Evolutionary conservation across 2,329 filamentous ascomycete species (phyloP).

Genomic region (Alternaria solani): DNA sequence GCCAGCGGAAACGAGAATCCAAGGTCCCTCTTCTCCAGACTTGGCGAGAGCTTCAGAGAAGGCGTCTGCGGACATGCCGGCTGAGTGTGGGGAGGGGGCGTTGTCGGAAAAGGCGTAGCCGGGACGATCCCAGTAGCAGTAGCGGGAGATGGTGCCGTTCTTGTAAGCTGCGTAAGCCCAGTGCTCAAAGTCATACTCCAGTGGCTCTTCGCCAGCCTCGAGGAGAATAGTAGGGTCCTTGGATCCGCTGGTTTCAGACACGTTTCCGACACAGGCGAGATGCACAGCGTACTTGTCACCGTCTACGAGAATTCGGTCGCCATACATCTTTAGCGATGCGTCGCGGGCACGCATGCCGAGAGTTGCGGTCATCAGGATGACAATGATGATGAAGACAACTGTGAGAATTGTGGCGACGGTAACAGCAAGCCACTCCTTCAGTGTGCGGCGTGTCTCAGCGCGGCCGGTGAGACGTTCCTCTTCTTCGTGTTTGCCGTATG

Average conservation of each 20-base stretch:
- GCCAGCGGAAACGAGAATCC: conserved; percentile 85
- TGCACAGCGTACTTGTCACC: conserved; percentile 86
- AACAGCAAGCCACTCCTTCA: conserved; percentile 86
- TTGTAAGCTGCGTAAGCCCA: conserved; percentile 78
- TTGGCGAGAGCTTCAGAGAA: conserved; percentile 84
- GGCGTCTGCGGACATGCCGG: conserved; percentile 89
- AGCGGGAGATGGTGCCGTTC: conserved; percentile 84
- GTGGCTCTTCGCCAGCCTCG: conserved; percentile 81
- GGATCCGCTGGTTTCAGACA: conserved; percentile 62
- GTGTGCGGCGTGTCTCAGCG: conserved; percentile 80
- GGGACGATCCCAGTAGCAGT: conserved; percentile 95
- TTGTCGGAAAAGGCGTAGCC: conserved; percentile 90
- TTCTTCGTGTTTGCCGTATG: conserved; percentile 92
- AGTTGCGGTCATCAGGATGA: conserved; percentile 79
- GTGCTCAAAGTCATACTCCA: conserved; percentile 79
- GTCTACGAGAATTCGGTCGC: conserved; percentile 81
- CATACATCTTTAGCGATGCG: conserved; percentile 74
- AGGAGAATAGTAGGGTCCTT: conserved; percentile 81
- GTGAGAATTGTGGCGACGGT: conserved; percentile 77
- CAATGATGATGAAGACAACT: conserved; percentile 70
- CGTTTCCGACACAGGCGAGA: conserved; percentile 81
- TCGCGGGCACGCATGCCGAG: conserved; percentile 83
- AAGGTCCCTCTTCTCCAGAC: conserved; percentile 85
- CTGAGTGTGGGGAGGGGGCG: conserved; percentile 90
- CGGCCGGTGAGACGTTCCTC: conserved; percentile 92